Conservation (phyloP, 2,329 filamentous ascomycete species). For the Stagonosporopsis chrysanthemi region DNA sequence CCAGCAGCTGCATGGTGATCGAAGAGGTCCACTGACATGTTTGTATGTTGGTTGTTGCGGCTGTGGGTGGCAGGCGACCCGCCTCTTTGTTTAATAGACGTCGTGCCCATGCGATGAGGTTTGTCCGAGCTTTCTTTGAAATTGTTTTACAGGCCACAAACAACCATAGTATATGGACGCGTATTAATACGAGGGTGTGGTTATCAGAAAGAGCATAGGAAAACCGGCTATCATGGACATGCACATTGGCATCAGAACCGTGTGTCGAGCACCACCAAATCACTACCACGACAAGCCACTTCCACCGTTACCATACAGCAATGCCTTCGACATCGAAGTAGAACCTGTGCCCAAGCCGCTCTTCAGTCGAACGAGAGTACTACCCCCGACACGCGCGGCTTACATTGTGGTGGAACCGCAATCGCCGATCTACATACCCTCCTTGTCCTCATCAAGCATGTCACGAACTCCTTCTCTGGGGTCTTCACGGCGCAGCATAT, state of each 20-base stretch:
- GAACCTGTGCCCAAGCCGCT: conserved; percentile 37
- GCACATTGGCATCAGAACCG: conserved; percentile 8
- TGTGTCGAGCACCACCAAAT: conserved; percentile 11
- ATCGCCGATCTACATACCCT: conserved; percentile 24
- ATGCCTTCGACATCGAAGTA: conserved; percentile 18
- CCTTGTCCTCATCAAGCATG: conserved; percentile 2
- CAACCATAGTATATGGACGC: conserved; percentile 11
- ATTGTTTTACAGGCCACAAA: conserved; percentile 21
- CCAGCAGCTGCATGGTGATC: conserved; percentile 24
- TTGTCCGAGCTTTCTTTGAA: conserved; percentile 23
- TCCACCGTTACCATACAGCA: conserved; percentile 14
- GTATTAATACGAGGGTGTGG: neutral
- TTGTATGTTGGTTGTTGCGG: conserved; percentile 20
- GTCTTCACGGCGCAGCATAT: conserved; percentile 13
- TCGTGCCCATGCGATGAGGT: conserved; percentile 24
- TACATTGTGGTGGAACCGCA: conserved; percentile 33
- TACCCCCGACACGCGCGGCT: conserved; percentile 28
- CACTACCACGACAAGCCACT: conserved; percentile 25
- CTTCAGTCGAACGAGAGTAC: conserved; percentile 32
- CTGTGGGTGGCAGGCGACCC: conserved; percentile 29
- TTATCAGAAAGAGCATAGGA: conserved; percentile 7
- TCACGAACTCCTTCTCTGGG: conserved; percentile 10
- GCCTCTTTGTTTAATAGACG: conserved; percentile 31
- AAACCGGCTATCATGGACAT: neutral
- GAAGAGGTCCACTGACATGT: conserved; percentile 27